These are phyloP conservation scores for Aleurites moluccanus DNA, from an alignment of 441 rosid species.

Conservation along the genomic window DNA sequence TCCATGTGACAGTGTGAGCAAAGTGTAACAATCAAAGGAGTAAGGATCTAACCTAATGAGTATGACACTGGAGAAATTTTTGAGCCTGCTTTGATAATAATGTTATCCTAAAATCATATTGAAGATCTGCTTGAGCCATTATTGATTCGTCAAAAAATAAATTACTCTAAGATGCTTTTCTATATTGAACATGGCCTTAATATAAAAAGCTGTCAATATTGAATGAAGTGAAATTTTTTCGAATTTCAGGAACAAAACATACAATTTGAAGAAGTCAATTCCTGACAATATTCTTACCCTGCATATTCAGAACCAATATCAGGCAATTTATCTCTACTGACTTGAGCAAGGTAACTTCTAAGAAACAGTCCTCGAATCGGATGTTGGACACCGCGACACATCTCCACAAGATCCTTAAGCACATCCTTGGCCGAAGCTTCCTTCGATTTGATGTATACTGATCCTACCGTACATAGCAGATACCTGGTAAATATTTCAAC, in stretches of 20 bases:
- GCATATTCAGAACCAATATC: constrained; percentile 72
- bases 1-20: background rate
- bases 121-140: background rate
- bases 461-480: constrained; percentile 88
- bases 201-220: background rate
- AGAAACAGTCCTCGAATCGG: constrained; percentile 84
- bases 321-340: constrained; percentile 81
- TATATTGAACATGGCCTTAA: background rate
- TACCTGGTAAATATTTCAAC: constrained; percentile 51
- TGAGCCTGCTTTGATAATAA: background rate
- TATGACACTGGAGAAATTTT: background rate
- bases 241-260: background rate
- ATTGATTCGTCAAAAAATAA: background rate
- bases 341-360: constrained; percentile 91
- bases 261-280: no score
- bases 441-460: constrained; percentile 78
- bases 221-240: background rate
- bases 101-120: background rate
- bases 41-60: background rate
- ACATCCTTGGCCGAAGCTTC: constrained; percentile 80
- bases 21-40: background rate
- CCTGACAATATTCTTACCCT: constrained; percentile 59
- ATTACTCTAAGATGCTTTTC: background rate
- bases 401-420: constrained; percentile 85
- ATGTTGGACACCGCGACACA: constrained; percentile 91